Evolutionary conservation across 2,329 filamentous ascomycete genomes (phyloP), one percentile per base, ranked within the genome.

Genomic region (Rhinocladiella similis): DNA sequence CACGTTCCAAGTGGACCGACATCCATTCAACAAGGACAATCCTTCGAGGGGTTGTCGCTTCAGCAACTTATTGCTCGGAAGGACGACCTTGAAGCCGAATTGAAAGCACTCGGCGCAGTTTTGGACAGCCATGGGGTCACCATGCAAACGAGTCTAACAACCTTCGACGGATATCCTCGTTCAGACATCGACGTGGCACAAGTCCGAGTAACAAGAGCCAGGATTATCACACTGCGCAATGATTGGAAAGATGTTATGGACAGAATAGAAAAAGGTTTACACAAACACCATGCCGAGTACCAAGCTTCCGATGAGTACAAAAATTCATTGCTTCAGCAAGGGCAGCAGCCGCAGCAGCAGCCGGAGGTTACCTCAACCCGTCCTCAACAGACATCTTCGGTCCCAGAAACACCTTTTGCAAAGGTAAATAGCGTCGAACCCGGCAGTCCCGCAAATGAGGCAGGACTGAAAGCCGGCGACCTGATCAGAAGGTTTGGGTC

Each of bases 111-210:
- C 7, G 86, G 92, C 59, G 82, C 86, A 51, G 90, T 97, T 13
- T 82, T 99, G n/a, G 89, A 64, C 47, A 63, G 57, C 29, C 93
- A 97, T 78, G 86, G 88, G 43, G 93, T 96, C 51, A 87, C 89
- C 67, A 99, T 99, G 94, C 87, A 88, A 67, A 97, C 94, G 6
- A 81, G 85, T 56, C 83, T 99, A 38, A 84, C 91, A 20, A 97
- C 93, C 13, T 83, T 86, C 59, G 94, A 97, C 74, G 94, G 94
- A 47, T 99, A 90, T 70, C 94, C 94, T 29, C 84, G 94, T 69
- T 87, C 90, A 66, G 94, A 99, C 73, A 87, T 99, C 62, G 94
- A 99, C 72, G 89, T 99, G 61, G 88, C 94, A 22, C 93, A 97
- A 75, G 90, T 99, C 69, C 90, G 94, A 60, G 96, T 91, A n/a